These are phyloP conservation scores for Coelastrella sp. DNA, from an alignment of 139 green algal genomes.

Conservation along the genomic window DNA sequence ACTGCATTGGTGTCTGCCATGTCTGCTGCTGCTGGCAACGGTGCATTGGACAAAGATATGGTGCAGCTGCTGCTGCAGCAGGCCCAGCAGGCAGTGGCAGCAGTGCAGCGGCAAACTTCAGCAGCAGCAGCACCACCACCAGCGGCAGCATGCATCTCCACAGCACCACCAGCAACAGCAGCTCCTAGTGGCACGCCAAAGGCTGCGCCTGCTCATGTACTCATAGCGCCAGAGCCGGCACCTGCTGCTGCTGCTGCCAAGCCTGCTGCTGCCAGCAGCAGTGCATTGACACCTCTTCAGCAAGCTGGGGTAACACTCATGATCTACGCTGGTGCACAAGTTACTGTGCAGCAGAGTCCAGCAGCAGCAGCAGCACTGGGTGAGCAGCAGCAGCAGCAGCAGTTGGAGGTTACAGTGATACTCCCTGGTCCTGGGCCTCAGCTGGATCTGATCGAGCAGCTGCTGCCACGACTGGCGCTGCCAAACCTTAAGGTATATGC, in stretches of 20 bases:
- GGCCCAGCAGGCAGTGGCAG: slow-evolving; percentile 22
- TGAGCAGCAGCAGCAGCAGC: background rate
- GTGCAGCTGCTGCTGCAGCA: slow-evolving; percentile 41
- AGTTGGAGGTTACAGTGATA: background rate
- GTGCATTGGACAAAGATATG: background rate
- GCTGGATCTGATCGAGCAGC: slow-evolving; percentile 16
- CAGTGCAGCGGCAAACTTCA: background rate
- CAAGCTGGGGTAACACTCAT: background rate
- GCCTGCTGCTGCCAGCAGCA: background rate
- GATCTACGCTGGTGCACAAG: background rate
- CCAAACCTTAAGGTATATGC: background rate
- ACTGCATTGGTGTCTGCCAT: background rate
- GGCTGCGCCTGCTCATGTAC: background rate
- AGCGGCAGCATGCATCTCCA: background rate
- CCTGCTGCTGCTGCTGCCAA: background rate
- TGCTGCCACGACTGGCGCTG: slow-evolving; percentile 13
- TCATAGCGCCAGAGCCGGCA: background rate
- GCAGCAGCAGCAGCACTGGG: background rate
- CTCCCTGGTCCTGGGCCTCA: background rate
- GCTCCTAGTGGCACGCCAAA: too few species aligned
- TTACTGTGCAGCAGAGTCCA: background rate
- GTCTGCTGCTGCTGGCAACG: background rate
- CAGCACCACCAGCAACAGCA: background rate
- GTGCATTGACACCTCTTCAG: too few species aligned
- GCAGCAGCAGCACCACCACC: background rate